These are phyloP conservation scores for Umbelopsis isabellina DNA, from an alignment of 192 early-diverging fungal species.

Conservation along the genomic window DNA sequence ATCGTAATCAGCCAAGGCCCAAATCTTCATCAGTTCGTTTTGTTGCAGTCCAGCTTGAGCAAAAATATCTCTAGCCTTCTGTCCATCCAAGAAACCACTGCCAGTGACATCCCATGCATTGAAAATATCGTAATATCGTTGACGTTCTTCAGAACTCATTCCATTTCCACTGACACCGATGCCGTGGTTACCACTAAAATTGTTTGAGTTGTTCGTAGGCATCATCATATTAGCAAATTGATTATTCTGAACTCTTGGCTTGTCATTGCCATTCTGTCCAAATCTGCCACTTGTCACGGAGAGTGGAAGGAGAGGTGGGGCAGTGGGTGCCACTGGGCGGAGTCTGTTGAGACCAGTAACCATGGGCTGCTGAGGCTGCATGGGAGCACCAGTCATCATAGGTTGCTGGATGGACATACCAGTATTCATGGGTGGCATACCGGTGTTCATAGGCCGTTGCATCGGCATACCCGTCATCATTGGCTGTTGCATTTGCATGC, in stretches of 20 bases:
- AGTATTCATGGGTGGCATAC: neutral
- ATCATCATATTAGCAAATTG: conserved; percentile 45
- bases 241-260: conserved; percentile 32
- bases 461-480: conserved; percentile 24
- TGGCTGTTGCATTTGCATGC: conserved; percentile 18
- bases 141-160: conserved; percentile 56
- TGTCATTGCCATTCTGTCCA: conserved; percentile 20
- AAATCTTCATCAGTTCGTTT: conserved; percentile 75
- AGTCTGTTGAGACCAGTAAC: conserved; percentile 16
- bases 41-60: conserved; percentile 70
- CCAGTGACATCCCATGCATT: conserved; percentile 71
- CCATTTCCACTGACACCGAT: neutral
- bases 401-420: conserved; percentile 15
- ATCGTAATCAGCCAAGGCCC: conserved; percentile 80
- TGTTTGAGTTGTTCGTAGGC: conserved; percentile 22
- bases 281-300: conserved; percentile 7
- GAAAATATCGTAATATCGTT: conserved; percentile 69
- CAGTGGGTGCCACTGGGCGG: conserved; percentile 7
- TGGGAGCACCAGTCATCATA: conserved; percentile 19
- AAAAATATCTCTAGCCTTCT: conserved; percentile 75
- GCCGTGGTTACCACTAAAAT: conserved; percentile 12
- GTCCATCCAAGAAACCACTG: conserved; percentile 71
- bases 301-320: conserved; percentile 1
- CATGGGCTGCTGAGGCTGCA: neutral
- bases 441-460: conserved; percentile 29